Evolutionary conservation across 2,329 filamentous ascomycete genomes (phyloP), one percentile per base, ranked within the genome.

Genomic region (Xylariaceae sp.): DNA sequence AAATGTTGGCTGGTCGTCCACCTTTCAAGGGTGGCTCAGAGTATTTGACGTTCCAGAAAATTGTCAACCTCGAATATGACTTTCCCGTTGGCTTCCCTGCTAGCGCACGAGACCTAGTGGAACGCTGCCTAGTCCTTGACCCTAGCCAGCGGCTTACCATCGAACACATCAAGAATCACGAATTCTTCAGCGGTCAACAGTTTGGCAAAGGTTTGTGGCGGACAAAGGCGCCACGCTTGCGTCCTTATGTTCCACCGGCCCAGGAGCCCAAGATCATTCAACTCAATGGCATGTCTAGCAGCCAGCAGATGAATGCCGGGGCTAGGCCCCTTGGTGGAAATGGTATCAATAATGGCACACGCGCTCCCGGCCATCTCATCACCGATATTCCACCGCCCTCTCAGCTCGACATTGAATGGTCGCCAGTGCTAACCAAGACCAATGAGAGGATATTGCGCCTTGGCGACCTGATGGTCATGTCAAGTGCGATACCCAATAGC

Each of bases 321-420:
- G 58, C 63, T 57, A 64, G 62, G 59, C 61, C 66, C 60, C 64
- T 66, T 59, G 65, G 71, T 71, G 62, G 73, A 70, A 65, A 70
- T 64, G 57, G 69, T 60, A 56, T 68, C 1, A 81, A 80, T 51
- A 76, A 76, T 37, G 69, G 72, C 35, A 73, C 76, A 30, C 77
- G 90, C 53, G 80, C 83, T 7, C 87, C 91, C 34, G 80, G 88
- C 1, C 80, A 91, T 58, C 85, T 96, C 57, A 95, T 99, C 57
- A 97, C 94, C 1, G 94, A 99, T 70, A 79, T 99, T 7, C 91
- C 94, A 12, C 92, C 94, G n/a, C 94, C 94, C 0, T 96, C 89
- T 49, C 94, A 97, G 70, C 77, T 99, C 30, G 94, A 99, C 67
- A 95, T 99, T 54, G 94, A 99, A 72, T 99, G 94, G 94, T 96